Evolutionary conservation across 495 filamentous ascomycete species (phyloP).

Genomic region (Neurospora sp.): DNA sequence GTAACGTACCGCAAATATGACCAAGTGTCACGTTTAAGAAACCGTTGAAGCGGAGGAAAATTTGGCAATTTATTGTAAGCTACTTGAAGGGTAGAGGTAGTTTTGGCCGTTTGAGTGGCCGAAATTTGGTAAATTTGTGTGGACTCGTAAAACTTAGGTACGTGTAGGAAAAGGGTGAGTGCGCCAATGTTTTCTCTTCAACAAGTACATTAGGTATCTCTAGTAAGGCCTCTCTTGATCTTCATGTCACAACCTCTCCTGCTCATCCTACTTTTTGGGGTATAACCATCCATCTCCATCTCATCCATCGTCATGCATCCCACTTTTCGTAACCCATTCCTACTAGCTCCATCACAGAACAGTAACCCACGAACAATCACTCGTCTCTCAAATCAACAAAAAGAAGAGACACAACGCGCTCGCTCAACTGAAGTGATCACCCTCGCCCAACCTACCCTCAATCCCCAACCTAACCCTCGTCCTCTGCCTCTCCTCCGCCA

Average conservation of each 20-base stretch:
- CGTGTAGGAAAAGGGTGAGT: background rate
- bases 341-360: background rate
- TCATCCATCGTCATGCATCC: background rate
- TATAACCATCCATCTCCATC: background rate
- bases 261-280: background rate
- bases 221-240: background rate
- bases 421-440: slow-evolving; percentile 40
- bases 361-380: background rate
- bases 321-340: background rate
- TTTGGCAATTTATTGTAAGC: too few species aligned
- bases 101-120: too few species aligned
- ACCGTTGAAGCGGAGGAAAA: too few species aligned
- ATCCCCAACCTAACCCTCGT: slow-evolving; percentile 33
- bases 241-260: background rate
- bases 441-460: slow-evolving; percentile 31
- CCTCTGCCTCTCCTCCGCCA: slow-evolving; percentile 36
- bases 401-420: background rate
- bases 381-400: background rate
- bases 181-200: background rate
- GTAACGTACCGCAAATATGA: too few species aligned
- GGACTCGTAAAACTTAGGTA: background rate
- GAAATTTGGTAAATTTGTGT: too few species aligned
- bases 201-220: background rate
- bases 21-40: too few species aligned
- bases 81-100: too few species aligned